Evolutionary conservation across 441 rosid genomes (phyloP), one percentile per base, ranked within the genome.

Genomic region (Bocquillonia castaneifolia): DNA sequence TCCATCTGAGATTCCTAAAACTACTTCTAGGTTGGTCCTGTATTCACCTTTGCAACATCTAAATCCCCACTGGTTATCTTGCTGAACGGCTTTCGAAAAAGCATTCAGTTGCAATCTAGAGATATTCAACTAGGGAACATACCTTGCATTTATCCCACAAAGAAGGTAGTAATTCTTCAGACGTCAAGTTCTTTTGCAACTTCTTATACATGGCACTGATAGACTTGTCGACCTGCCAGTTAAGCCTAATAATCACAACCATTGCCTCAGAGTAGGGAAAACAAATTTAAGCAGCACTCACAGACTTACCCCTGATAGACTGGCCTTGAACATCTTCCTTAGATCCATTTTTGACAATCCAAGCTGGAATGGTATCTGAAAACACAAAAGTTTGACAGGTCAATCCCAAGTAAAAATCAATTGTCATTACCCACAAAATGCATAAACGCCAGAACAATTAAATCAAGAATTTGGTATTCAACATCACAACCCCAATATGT

Each of bases 111-210:
- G 13, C 6, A 14, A 29, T 2, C 8, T 47, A 20, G 0, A 20
- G 42, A 45, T 59, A 32, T 39, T 50, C 42, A 31, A 39, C 2
- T 13, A 26, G 10, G 20, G 40, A 59, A 39, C 26, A 22, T 79
- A 92, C 99, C 98, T 95, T 92, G 95, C 97, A 95, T 80, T 95
- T 95, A 68, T 95, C 98, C 98, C 98, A 92, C 62, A 92, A 76
- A 50, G 98, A 95, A 47, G 99, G 98, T 60, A 95, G 78, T 68
- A 92, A 80, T 75, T 94, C 99, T 62, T 94, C 98, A 0, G 99
- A 94, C 42, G 95, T 82, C 39, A 92, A 78, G 82, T 87, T 92
- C 88, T 90, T 95, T 83, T 95, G 99, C 88, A 95, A 77, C 83
- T 86, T 95, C 78, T 92, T 95, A 66, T 88, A 92, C 99, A 95